phyloP scores from a whole-genome alignment of 345 rosid species.

The Rhizophora apiculata region DNA sequence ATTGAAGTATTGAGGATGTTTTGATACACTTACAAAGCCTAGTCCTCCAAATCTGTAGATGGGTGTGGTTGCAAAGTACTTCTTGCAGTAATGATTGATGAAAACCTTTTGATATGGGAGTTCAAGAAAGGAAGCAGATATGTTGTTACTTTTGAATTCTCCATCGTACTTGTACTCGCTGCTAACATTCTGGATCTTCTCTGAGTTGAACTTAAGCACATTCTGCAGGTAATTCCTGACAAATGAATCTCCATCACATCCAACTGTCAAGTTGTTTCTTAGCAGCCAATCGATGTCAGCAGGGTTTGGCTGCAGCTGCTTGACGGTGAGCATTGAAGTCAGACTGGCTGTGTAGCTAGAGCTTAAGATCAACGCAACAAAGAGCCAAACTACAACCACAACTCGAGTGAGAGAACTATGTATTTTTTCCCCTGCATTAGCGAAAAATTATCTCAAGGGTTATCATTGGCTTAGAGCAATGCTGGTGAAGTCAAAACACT shows the following conservation, averaged over 20 bases:
- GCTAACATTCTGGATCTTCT: conserved; percentile 19
- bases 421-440: conserved; percentile 43
- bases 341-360: conserved; percentile 64
- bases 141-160: conserved; percentile 24
- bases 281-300: conserved; percentile 36
- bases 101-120: conserved; percentile 48
- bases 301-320: conserved; percentile 29
- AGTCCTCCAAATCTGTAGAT: conserved; percentile 52
- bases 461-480: neutral
- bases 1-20: neutral
- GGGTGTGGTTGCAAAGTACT: conserved; percentile 21
- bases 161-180: conserved; percentile 22
- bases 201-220: conserved; percentile 25
- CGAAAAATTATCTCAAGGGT: neutral
- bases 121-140: conserved; percentile 51
- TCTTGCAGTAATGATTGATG: conserved; percentile 34
- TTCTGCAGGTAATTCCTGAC: conserved; percentile 32
- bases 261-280: conserved; percentile 34
- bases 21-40: conserved; percentile 43
- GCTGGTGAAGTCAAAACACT: neutral
- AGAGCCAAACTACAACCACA: conserved; percentile 55
- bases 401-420: conserved; percentile 37
- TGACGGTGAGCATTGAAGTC: conserved; percentile 53
- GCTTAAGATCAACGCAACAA: conserved; percentile 49
- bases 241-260: conserved; percentile 51